A percentile compares a stretch with the other conserved stretches of the same genome.
phyloP scores from a whole-genome alignment of 345 rosid species.

The Excoecaria agallocha region DNA sequence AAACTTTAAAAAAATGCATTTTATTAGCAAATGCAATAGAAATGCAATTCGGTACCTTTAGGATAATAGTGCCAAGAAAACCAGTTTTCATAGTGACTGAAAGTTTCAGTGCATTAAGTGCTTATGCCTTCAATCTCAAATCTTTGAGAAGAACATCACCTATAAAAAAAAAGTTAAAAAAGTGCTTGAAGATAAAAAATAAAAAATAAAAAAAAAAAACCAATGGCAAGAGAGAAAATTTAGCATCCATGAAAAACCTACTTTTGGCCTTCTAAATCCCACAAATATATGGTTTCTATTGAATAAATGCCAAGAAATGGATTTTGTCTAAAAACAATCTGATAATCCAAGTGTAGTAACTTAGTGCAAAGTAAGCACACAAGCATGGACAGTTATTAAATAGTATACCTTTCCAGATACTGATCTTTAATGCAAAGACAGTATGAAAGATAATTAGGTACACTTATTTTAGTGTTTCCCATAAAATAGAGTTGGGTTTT shows the following conservation, averaged over 20 bases:
- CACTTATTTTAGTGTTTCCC: too few species aligned
- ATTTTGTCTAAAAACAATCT: neutral
- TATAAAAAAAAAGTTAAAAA: too few species aligned
- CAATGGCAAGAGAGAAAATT: neutral
- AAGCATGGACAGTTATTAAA: constrained; percentile 14
- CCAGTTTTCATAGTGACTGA: constrained; percentile 97
- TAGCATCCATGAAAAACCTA: constrained; percentile 20
- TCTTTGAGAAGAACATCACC: constrained; percentile 98
- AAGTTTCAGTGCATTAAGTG: constrained; percentile 83
- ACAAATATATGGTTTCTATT: neutral
- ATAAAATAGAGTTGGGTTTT: too few species aligned
- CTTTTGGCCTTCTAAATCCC: too few species aligned
- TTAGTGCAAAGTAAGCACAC: neutral
- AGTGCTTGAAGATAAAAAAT: neutral
- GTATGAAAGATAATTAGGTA: too few species aligned
- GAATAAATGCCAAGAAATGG: constrained; percentile 8
- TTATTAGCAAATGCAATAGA: constrained; percentile 76
- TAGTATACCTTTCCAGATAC: constrained; percentile 99
- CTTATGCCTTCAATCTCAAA: constrained; percentile 89
- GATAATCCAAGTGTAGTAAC: neutral
- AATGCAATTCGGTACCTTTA: constrained; percentile 94
- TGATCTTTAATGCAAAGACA: constrained; percentile 88
- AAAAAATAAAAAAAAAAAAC: too few species aligned
- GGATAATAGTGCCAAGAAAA: constrained; percentile 84
- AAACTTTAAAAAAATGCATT: constrained; percentile 90